Evolutionary conservation across 371 early-diverging fungal genomes (phyloP), one percentile per base, ranked within the genome.

Genomic region (Dinochytrium kinnereticum): DNA sequence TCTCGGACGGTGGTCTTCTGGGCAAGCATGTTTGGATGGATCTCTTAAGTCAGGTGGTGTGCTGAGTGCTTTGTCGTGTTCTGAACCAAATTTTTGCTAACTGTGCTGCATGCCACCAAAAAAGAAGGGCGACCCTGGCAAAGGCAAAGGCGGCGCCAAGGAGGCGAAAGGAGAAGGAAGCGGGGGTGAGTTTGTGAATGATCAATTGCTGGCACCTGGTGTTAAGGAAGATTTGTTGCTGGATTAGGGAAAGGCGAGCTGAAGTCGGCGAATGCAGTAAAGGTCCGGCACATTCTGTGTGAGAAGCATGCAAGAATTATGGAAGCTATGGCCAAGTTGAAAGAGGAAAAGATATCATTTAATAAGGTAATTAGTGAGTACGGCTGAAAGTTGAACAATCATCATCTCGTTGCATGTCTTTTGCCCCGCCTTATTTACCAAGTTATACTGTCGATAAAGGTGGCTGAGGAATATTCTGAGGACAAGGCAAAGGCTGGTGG

Each of bases 401-500:
- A 38, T 15, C 24, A 13, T 44, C 44, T 44, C 44, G 33, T 61
- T 30, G n/a, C n/a, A n/a, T n/a, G n/a, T n/a, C n/a, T n/a, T n/a
- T n/a, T n/a, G n/a, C n/a, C n/a, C n/a, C n/a, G n/a, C n/a, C n/a
- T n/a, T n/a, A n/a, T n/a, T n/a, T n/a, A n/a, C n/a, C n/a, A n/a
- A n/a, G n/a, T n/a, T n/a, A n/a, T n/a, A n/a, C n/a, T n/a, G n/a
- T n/a, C n/a, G n/a, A n/a, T n/a, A n/a, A 7, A 76, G 71, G 96
- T 95, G 0, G 97, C 97, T 19, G 91, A 91, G 76, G 51, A 82
- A 59, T 96, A 88, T 71, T 93, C 93, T 49, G 96, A 96, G 76
- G 97, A 95, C 80, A 96, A 95, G 82, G 95, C 96, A 36, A 92
- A 87, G 71, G 76, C 79, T 15, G 93, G 93, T 19, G 89, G 91